A percentile compares a stretch with the other conserved stretches of the same genome.
These are phyloP conservation scores for Cystofilobasidium macerans DNA, from an alignment of 768 basidiomycete genomes.

Conservation along the genomic window DNA sequence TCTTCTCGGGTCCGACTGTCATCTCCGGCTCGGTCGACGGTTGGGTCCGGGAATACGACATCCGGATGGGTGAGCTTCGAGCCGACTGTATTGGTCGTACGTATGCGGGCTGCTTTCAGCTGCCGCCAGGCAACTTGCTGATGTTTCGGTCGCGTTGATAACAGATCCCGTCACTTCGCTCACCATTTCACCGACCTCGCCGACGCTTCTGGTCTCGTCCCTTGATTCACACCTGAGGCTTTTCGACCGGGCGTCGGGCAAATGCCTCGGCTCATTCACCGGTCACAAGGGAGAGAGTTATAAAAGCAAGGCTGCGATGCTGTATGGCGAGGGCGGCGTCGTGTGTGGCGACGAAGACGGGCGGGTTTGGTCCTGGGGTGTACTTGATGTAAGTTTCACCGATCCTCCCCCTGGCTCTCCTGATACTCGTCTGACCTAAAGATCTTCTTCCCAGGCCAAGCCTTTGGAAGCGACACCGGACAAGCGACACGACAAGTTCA, in stretches of 20 bases:
- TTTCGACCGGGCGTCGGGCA: constrained; percentile 69
- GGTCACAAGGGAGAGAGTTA: constrained; percentile 68
- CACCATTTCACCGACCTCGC: constrained; percentile 48
- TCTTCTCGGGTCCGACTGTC: constrained; percentile 45
- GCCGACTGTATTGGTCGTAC: constrained; percentile 82
- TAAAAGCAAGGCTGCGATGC: constrained; percentile 69
- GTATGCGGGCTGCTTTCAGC: constrained; percentile 32
- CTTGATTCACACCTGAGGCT: constrained; percentile 76
- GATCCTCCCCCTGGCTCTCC: constrained; percentile 25
- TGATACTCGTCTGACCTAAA: no score
- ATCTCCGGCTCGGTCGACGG: constrained; percentile 83
- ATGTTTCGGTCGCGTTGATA: neutral
- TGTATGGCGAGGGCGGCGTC: constrained; percentile 67
- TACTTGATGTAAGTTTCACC: constrained; percentile 63
- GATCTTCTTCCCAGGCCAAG: constrained; percentile 17
- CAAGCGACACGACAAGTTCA: constrained; percentile 66
- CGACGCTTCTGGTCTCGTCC: constrained; percentile 64
- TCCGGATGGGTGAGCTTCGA: constrained; percentile 80
- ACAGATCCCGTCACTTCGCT: constrained; percentile 79
- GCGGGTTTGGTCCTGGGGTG: constrained; percentile 80
- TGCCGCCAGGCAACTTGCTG: neutral
- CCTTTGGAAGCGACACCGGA: constrained; percentile 33
- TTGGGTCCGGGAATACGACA: constrained; percentile 80
- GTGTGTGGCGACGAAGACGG: constrained; percentile 86
- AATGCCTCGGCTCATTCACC: constrained; percentile 63